Evolutionary conservation across 495 filamentous ascomycete genomes (phyloP), one percentile per base, ranked within the genome.

Genomic region (Delitschia confertaspora): DNA sequence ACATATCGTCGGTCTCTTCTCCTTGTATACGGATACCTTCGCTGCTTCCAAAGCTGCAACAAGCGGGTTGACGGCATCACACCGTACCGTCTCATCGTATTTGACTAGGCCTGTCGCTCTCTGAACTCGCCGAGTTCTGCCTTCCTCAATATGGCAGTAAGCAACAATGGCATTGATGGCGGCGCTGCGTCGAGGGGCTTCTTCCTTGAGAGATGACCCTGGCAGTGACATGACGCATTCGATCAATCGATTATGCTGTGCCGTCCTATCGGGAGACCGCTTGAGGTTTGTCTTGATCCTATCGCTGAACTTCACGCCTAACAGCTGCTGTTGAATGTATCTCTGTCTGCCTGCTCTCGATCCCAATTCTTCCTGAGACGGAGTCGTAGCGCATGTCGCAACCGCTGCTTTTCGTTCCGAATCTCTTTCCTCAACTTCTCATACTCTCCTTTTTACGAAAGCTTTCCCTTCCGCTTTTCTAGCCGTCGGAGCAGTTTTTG

Each of bases 1-100:
- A 47, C 57, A 69, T 49, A 59, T 62, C 8, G 42, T 55, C 37
- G 63, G 58, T 34, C 62, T 61, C 43, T 64, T 57, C 32, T 60
- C 47, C 14, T 45, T 52, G 42, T 55, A 61, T 35, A 62, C 47
- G 17, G 42, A 53, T 19, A 57, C 58, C 39, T 62, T 60, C 16
- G 49, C 49, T 34, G 20, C 49, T 37, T 53, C 43, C 16, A 53
- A 31, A 16, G 23, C 46, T 37, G 42, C 38, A 25, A n/a, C n/a
- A n/a, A n/a, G n/a, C n/a, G n/a, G n/a, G n/a, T 42, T 27, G 36
- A 41, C 16, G 21, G 21, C 11, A n/a, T 49, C 24, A 8, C 30
- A 21, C 23, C 30, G 30, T 17, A n/a, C 2, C 33, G n/a, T n/a
- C n/a, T 48, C 45, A 33, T 48, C 30, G 30, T 18, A 37, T 33